Base-by-base conservation (phyloP, 2,329 filamentous ascomycete species). In the Diaporthe caulivora region DNA sequence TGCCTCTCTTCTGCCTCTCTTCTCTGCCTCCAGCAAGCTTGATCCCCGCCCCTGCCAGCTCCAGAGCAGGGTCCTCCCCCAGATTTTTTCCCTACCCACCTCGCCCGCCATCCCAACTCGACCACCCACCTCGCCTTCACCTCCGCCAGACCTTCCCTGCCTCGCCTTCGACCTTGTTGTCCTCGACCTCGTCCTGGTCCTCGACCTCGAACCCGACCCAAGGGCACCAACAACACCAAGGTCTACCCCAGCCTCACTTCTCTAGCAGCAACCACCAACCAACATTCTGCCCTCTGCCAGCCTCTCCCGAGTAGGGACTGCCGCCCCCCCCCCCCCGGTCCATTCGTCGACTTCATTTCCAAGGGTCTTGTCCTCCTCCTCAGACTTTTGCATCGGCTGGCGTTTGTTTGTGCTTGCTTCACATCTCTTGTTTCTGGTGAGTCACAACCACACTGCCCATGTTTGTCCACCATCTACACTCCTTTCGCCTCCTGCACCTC, bases 341-440 rank as follows among this genome's bases (percentile, higher is more conserved):
- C 21, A 21, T 29, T 47, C 40, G 17, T 70, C 34, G 21, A 57
- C 29, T 21, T 4, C 26, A 7, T 29, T 34, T 51, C 53, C 37
- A 55, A 31, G 40, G n/a, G 29, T 58, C 51, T 55, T 40, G 37
- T 40, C 7, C 34, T 60, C n/a, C 15, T 53, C 51, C 47, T 31
- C 40, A 21, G 49, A 21, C 18, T 62, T 71, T 31, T 47, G 60
- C 60, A 74, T 74, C 47, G 53, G 68, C 51, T 21, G 60, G 69
- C 60, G 62, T 74, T 69, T 53, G 31, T 74, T 55, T 26, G 49
- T 54, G 58, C 31, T 57, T 58, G 42, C 49, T 64, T 57, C 47
- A 40, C 62, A 53, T 26, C 29, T 53, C 17, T 69, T 26, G 26
- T 70, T 69, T 44, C 26, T 70, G 47, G 71, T 73, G 68, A 73